A percentile compares a stretch with the other conserved stretches of the same genome.
Conservation (phyloP, 2,329 filamentous ascomycete genomes). For the Pyricularia sp. region DNA sequence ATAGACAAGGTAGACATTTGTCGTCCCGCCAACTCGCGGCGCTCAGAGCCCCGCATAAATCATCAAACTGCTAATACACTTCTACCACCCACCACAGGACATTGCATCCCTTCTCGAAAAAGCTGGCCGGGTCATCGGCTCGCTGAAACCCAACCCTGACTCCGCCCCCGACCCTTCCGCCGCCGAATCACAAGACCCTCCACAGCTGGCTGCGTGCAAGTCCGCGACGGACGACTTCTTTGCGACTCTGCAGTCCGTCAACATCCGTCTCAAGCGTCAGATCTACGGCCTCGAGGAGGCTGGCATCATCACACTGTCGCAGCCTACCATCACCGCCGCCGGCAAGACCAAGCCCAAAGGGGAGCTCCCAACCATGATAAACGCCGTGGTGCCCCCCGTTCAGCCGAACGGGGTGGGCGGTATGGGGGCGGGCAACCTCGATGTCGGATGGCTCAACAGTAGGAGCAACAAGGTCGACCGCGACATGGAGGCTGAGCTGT, state of each 20-base stretch:
- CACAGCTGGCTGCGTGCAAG: slow-evolving; percentile 43
- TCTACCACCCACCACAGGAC: slow-evolving; percentile 29
- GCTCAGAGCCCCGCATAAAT: not conserved
- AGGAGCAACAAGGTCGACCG: slow-evolving; percentile 68
- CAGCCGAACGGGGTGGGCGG: slow-evolving; percentile 42
- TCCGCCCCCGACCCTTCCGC: slow-evolving; percentile 9
- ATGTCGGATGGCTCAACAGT: slow-evolving; percentile 84
- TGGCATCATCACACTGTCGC: slow-evolving; percentile 47
- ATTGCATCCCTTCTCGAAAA: slow-evolving; percentile 32
- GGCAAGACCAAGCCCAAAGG: slow-evolving; percentile 10
- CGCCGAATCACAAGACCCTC: slow-evolving; percentile 23
- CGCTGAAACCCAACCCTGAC: slow-evolving; percentile 25
- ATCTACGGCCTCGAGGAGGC: slow-evolving; percentile 74
- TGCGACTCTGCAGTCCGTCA: slow-evolving; percentile 56
- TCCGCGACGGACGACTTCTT: slow-evolving; percentile 55
- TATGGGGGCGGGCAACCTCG: slow-evolving; percentile 42
- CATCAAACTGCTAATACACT: slow-evolving; percentile 16
- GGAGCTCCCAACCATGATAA: slow-evolving; percentile 7
- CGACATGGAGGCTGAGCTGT: slow-evolving; percentile 73
- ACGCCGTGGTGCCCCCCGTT: slow-evolving; percentile 16
- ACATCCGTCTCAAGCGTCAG: slow-evolving; percentile 61
- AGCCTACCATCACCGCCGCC: slow-evolving; percentile 15
- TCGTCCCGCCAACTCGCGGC: not conserved
- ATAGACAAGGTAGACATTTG: slow-evolving; percentile 57
- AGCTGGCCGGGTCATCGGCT: slow-evolving; percentile 46